Conservation (phyloP, 2,329 filamentous ascomycete genomes). For the Ophiostoma populinum region DNA sequence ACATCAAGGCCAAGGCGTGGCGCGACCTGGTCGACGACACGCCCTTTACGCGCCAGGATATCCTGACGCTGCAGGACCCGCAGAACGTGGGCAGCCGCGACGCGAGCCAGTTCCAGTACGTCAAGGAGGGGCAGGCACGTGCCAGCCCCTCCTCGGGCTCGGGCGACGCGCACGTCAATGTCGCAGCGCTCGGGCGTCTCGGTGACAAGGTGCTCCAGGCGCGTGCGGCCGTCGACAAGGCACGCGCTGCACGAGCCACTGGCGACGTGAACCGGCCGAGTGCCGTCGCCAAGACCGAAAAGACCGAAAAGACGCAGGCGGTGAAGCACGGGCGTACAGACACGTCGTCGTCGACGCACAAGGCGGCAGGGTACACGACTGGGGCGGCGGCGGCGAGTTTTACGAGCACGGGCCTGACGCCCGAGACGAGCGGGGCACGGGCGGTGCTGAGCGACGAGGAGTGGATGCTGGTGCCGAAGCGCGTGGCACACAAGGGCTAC, state of each 20-base stretch:
- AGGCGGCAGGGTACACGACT: slow-evolving; percentile 79
- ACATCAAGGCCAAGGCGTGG: slow-evolving; percentile 96
- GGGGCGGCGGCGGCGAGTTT: slow-evolving; percentile 85
- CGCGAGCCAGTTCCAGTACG: slow-evolving; percentile 72
- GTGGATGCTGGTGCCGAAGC: slow-evolving; percentile 83
- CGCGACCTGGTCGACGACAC: slow-evolving; percentile 72
- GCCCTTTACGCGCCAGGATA: slow-evolving; percentile 75
- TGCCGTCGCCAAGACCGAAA: slow-evolving; percentile 10
- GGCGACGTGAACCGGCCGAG: slow-evolving; percentile 35
- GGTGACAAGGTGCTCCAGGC: slow-evolving; percentile 74
- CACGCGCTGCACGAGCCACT: slow-evolving; percentile 54
- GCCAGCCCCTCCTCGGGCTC: slow-evolving; percentile 23
- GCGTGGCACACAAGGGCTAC: slow-evolving; percentile 81
- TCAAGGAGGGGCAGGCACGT: slow-evolving; percentile 56
- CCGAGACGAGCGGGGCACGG: slow-evolving; percentile 73
- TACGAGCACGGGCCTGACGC: slow-evolving; percentile 85
- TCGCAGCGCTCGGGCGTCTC: slow-evolving; percentile 59
- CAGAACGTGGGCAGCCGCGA: slow-evolving; percentile 74
- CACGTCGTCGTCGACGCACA: slow-evolving; percentile 41
- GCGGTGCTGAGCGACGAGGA: slow-evolving; percentile 85
- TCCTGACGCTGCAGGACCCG: slow-evolving; percentile 91
- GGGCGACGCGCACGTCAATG: slow-evolving; percentile 43
- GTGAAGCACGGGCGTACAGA: neutral
- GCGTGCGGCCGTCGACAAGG: slow-evolving; percentile 85
- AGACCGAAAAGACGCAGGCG: neutral